Evolutionary conservation across 2,329 filamentous ascomycete species (phyloP).

Genomic region (Fusarium miscanthi): DNA sequence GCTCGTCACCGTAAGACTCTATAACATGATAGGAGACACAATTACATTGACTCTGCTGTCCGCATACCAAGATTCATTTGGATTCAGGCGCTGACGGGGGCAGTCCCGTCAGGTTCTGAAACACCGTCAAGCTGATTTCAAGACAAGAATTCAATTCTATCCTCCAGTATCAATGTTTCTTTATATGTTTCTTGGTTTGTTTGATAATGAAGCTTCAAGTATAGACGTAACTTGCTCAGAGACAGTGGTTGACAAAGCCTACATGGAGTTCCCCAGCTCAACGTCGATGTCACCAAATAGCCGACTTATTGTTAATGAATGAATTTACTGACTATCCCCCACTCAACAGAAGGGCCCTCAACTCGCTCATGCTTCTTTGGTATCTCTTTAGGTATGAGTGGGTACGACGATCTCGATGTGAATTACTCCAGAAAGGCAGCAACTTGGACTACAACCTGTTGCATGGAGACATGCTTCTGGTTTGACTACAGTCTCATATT

Average conservation of each 20-base stretch:
- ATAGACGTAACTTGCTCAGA: neutral
- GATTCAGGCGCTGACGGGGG: too few species aligned
- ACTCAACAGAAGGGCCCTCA: neutral
- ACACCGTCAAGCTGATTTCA: neutral
- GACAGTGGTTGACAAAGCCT: neutral
- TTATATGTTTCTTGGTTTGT: neutral
- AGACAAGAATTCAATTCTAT: neutral
- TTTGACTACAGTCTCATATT: neutral
- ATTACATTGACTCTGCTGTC: neutral
- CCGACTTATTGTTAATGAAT: neutral
- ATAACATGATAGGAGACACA: rapidly evolving
- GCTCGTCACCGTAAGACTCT: neutral
- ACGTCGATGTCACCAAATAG: neutral
- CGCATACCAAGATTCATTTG: too few species aligned
- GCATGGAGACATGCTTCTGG: neutral
- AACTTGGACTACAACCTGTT: neutral
- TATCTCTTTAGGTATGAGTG: neutral
- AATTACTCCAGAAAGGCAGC: neutral
- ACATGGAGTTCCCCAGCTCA: neutral
- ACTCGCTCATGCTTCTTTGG: neutral
- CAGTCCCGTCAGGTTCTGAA: neutral
- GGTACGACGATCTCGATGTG: neutral
- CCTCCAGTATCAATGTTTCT: neutral
- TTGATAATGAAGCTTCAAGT: neutral
- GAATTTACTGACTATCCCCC: too few species aligned